Evolutionary conservation across 371 early-diverging fungal genomes (phyloP), one percentile per base, ranked within the genome.

Genomic region (Mucor irregularis): DNA sequence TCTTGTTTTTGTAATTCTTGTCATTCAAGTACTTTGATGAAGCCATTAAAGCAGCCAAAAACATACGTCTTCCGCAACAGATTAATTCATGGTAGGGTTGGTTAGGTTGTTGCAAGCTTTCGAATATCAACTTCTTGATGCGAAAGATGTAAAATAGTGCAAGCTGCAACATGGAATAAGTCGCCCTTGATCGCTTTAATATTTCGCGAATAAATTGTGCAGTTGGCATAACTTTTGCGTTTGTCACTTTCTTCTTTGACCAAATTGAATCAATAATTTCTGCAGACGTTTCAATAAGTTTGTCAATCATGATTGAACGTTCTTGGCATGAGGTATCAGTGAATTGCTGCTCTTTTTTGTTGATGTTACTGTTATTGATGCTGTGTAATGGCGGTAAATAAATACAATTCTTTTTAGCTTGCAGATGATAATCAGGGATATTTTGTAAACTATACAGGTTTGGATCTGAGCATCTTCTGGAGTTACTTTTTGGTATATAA

Each of bases 91-190:
- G 24, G 13, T 26, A 10, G 11, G 44, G 9, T 37, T 37, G n/a
- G 33, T 24, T n/a, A 13, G 30, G 53, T 19, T 44, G 53, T 25
- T 57, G 58, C 11, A 70, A 47, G 24, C 51, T 45, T 34, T 63
- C 60, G 38, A 55, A 57, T 17, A 73, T 60, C 11, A 47, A 29
- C 8, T 61, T 66, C 29, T 71, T 73, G 26, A 75, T 67, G 14
- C 76, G 76, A 63, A 75, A 80, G 11, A 88, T 69, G 56, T 87
- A 88, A 44, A 84, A 81, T 19, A 88, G 62, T 4, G 86, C 77
- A 33, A 86, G 79, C 54, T 90, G 90, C 10, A 92, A 69, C 33
- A 89, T 88, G 13, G 90, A 85, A 66, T 87, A 89, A 24, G 90
- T 87, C n/a, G 89, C 85, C 47, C 83, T 77, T 11, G 90, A 89